These are phyloP conservation scores for Fusarium sp. DNA, from an alignment of 2,329 filamentous ascomycete species.

Conservation along the genomic window DNA sequence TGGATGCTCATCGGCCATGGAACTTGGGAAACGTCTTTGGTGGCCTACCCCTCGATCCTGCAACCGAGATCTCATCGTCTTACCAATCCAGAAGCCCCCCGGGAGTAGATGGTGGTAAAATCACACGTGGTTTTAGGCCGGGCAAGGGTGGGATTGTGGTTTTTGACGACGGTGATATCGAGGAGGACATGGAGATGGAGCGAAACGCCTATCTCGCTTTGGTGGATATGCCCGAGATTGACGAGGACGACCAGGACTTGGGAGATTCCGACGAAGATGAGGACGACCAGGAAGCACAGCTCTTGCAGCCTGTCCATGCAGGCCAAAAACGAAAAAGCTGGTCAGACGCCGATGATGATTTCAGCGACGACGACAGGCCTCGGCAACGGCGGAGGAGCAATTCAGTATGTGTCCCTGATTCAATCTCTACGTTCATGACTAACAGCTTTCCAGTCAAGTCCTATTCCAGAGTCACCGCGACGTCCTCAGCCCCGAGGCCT, in stretches of 20 bases:
- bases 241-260: conserved; percentile 75
- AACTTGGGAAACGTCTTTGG: conserved; percentile 95
- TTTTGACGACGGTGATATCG: conserved; percentile 95
- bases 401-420: conserved; percentile 67
- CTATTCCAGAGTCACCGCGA: conserved; percentile 73
- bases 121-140: conserved; percentile 77
- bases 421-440: not conserved
- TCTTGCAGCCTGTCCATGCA: conserved; percentile 53
- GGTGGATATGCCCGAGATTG: conserved; percentile 89
- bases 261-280: conserved; percentile 69
- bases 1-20: conserved; percentile 93
- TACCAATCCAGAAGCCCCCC: conserved; percentile 63
- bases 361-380: conserved; percentile 79
- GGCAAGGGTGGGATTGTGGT: conserved; percentile 90
- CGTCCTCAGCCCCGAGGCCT: conserved; percentile 71
- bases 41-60: conserved; percentile 68
- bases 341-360: conserved; percentile 76
- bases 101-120: conserved; percentile 78
- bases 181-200: conserved; percentile 80
- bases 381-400: conserved; percentile 87
- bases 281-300: conserved; percentile 56
- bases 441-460: conserved; percentile 63
- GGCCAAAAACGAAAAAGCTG: conserved; percentile 83
- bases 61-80: conserved; percentile 57
- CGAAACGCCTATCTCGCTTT: conserved; percentile 86